phyloP scores from a whole-genome alignment of 192 early-diverging fungal genomes.

The Entrophospora sp. region DNA sequence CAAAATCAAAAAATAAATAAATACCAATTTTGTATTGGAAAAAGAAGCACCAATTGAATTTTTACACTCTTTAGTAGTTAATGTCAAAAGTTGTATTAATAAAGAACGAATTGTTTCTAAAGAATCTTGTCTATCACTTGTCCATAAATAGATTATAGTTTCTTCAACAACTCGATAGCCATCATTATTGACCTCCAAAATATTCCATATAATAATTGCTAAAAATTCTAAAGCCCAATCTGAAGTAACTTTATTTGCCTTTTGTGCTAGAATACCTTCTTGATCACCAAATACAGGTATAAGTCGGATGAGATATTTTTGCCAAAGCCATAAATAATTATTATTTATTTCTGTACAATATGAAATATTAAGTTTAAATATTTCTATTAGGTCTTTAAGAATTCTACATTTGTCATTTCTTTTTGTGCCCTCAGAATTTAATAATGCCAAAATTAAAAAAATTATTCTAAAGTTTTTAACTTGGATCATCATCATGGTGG shows the following conservation, averaged over 20 bases:
- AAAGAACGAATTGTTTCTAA: slow-evolving; percentile 6
- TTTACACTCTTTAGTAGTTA: background rate
- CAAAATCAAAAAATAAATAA: background rate
- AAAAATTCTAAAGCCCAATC: slow-evolving; percentile 20
- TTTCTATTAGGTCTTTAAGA: slow-evolving; percentile 1
- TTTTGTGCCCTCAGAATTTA: slow-evolving; percentile 13
- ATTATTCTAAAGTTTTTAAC: slow-evolving; percentile 16
- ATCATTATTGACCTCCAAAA: slow-evolving; percentile 4
- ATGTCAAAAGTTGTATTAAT: background rate
- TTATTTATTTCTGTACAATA: background rate
- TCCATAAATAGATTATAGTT: slow-evolving; percentile 13
- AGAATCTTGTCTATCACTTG: slow-evolving; percentile 6
- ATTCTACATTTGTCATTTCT: slow-evolving; percentile 5
- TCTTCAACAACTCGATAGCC: background rate
- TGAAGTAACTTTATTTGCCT: slow-evolving; percentile 1
- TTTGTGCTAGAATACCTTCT: background rate
- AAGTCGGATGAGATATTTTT: slow-evolving; percentile 4
- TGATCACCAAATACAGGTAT: background rate
- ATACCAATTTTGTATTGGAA: slow-evolving; percentile 1
- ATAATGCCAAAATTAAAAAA: slow-evolving; percentile 4
- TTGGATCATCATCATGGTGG: too few relatives aligned
- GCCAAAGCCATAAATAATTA: slow-evolving; percentile 19
- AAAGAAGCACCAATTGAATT: background rate
- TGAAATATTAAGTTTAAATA: slow-evolving; percentile 3
- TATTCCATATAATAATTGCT: slow-evolving; percentile 12